These are phyloP conservation scores for Parascedosporium putredinis DNA, from an alignment of 2,329 filamentous ascomycete species.

Conservation along the genomic window DNA sequence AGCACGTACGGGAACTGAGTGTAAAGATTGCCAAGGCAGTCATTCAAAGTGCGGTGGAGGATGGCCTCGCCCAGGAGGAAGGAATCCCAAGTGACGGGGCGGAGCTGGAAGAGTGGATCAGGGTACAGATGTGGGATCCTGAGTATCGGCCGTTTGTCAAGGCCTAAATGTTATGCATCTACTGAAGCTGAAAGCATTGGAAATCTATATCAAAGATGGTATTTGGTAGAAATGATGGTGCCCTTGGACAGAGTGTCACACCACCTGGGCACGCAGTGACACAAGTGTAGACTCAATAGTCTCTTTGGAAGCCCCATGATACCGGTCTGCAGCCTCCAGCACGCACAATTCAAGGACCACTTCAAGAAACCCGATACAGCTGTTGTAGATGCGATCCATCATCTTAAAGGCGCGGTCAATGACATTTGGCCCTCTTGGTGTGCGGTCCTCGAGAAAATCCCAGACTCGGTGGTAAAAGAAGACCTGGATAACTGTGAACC, in stretches of 20 bases:
- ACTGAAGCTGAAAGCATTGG: background rate
- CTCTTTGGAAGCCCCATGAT: no score
- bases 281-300: no score
- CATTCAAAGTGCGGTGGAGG: conserved; percentile 59
- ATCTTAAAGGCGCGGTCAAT: no score
- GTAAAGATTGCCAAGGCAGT: conserved; percentile 68
- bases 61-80: conserved; percentile 54
- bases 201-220: background rate
- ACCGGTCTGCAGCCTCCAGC: no score
- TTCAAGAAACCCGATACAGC: no score
- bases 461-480: background rate
- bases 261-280: no score
- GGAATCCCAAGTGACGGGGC: conserved; percentile 49
- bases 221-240: no score
- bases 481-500: background rate
- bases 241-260: no score
- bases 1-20: conserved; percentile 63
- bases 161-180: background rate
- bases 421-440: background rate
- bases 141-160: conserved; percentile 48
- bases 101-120: conserved; percentile 60
- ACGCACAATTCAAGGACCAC: no score
- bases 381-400: no score
- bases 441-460: no score
- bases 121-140: conserved; percentile 71